A percentile compares a stretch with the other conserved stretches of the same genome.
Evolutionary conservation across 2,329 filamentous ascomycete genomes (phyloP).

Genomic region (Hypoxylon sp.): DNA sequence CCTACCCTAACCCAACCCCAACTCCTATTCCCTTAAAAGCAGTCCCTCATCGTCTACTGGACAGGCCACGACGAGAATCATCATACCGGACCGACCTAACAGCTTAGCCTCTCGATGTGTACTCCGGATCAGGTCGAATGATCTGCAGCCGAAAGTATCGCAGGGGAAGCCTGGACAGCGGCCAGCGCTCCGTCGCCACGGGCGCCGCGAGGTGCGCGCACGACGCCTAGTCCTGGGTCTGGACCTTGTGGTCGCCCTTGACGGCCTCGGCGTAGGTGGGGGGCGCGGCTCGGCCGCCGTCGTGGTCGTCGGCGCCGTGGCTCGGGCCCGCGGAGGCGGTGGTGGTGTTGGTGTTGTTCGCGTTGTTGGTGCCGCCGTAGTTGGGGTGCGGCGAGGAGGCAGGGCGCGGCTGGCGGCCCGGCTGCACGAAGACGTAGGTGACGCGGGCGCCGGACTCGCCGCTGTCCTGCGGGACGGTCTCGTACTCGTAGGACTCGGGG

Average conservation of each 20-base stretch:
- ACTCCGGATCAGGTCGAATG: conserved; percentile 4
- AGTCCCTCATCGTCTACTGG: background rate
- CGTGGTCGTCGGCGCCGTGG: conserved; percentile 56
- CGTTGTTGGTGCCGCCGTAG: conserved; percentile 60
- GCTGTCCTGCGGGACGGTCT: conserved; percentile 69
- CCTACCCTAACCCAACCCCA: background rate
- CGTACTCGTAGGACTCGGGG: conserved; percentile 83
- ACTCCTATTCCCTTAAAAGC: conserved; percentile 20
- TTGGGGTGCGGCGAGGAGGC: conserved; percentile 54
- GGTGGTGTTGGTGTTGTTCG: conserved; percentile 44
- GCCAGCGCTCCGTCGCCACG: background rate
- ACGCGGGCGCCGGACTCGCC: conserved; percentile 68
- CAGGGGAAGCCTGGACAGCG: conserved; percentile 9
- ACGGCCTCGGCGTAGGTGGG: conserved; percentile 93
- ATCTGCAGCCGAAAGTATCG: conserved; percentile 11
- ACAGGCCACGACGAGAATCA: background rate
- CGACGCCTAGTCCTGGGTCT: conserved; percentile 68
- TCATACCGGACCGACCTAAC: background rate
- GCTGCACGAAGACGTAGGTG: conserved; percentile 81
- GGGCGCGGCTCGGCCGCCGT: conserved; percentile 66
- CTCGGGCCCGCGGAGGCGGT: conserved; percentile 50
- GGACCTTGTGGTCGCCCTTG: conserved; percentile 90
- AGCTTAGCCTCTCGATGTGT: conserved; percentile 10
- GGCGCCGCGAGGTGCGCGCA: background rate
- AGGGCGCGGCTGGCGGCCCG: conserved; percentile 49